These are phyloP conservation scores for Cordyceps fumosorosea DNA, from an alignment of 2,329 filamentous ascomycete genomes.

Conservation along the genomic window DNA sequence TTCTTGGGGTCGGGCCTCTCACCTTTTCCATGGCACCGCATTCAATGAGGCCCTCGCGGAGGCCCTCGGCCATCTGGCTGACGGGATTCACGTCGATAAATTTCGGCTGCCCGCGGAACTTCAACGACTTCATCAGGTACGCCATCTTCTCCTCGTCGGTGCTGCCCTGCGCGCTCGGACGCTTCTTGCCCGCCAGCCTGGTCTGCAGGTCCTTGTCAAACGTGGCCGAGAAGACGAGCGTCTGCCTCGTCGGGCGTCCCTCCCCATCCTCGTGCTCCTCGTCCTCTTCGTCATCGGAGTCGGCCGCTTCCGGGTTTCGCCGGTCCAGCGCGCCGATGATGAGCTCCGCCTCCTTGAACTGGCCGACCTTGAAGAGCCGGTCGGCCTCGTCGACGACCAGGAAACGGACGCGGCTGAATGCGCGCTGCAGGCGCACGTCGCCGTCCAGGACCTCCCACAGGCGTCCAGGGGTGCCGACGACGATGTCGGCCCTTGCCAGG, in stretches of 20 bases:
- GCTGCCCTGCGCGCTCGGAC: conserved; percentile 43
- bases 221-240: conserved; percentile 92
- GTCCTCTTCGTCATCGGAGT: conserved; percentile 39
- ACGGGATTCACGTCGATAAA: conserved; percentile 90
- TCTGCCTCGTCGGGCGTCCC: conserved; percentile 47
- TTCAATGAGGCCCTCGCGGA: conserved; percentile 87
- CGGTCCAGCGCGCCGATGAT: conserved; percentile 77
- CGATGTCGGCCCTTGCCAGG: conserved; percentile 76
- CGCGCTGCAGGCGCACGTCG: conserved; percentile 59
- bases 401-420: conserved; percentile 69
- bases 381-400: conserved; percentile 93
- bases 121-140: conserved; percentile 83
- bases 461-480: conserved; percentile 88
- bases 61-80: conserved; percentile 76
- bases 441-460: conserved; percentile 89
- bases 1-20: conserved; percentile 17
- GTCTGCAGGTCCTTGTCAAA: conserved; percentile 89
- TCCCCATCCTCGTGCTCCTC: conserved; percentile 28
- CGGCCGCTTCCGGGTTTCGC: conserved; percentile 55
- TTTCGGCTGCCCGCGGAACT: conserved; percentile 78
- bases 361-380: conserved; percentile 80
- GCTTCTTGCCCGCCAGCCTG: conserved; percentile 75
- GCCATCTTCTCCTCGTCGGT: conserved; percentile 79
- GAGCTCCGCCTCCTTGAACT: conserved; percentile 90
- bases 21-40: conserved; percentile 92